Conservation (phyloP, 1,139 yeast genomes). For the Yamadazyma atlantica region DNA sequence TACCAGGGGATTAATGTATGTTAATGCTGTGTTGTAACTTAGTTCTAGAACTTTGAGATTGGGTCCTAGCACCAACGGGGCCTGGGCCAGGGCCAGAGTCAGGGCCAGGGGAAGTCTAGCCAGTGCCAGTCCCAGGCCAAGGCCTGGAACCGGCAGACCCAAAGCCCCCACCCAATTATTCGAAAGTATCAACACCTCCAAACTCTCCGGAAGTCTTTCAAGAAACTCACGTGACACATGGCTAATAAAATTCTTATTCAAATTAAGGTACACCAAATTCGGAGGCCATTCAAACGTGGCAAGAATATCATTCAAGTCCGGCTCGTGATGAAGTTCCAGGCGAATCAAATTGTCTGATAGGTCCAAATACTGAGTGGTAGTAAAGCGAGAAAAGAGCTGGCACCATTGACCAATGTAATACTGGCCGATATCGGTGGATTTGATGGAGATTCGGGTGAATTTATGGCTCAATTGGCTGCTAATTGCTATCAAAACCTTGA, state of each 20-base stretch:
- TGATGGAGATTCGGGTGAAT: constrained; percentile 24
- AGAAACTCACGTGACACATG: constrained; percentile 23
- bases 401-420: constrained; percentile 36
- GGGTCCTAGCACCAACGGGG: too few species aligned
- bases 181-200: constrained; percentile 22
- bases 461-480: constrained; percentile 20
- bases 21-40: constrained; percentile 16
- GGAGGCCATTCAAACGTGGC: constrained; percentile 38
- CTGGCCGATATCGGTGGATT: constrained; percentile 39
- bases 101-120: too few species aligned
- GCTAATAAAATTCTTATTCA: constrained; percentile 28
- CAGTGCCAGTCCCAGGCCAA: too few species aligned
- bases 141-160: too few species aligned
- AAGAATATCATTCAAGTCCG: too few species aligned
- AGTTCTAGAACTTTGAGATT: constrained; percentile 17
- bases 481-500: constrained; percentile 25
- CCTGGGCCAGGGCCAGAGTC: too few species aligned
- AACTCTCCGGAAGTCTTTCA: constrained; percentile 26
- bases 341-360: constrained; percentile 29
- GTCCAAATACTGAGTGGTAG: constrained; percentile 22
- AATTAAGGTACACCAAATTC: constrained; percentile 20
- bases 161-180: constrained; percentile 17
- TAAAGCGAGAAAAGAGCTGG: constrained; percentile 26
- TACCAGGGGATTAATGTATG: constrained; percentile 14
- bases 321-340: too few species aligned